Percentiles rank a stretch among this genome's conserved stretches.
These are phyloP conservation scores for Penicillium cosmopolitanum DNA, from an alignment of 495 filamentous ascomycete species.

Conservation along the genomic window DNA sequence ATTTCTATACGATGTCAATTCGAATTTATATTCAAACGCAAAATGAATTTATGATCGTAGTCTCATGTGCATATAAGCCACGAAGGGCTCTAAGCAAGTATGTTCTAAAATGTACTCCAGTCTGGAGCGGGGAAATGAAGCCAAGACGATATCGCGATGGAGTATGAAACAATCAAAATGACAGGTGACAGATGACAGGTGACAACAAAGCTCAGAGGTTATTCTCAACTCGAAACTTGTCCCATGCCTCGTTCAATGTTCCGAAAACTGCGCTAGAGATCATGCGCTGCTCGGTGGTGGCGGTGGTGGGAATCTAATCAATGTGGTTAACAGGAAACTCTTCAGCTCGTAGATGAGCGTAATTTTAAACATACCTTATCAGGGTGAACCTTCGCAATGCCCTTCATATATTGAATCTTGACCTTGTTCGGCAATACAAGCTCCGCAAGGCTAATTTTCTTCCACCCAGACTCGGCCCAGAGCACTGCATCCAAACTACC, in stretches of 20 bases:
- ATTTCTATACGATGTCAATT: not conserved
- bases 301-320: constrained; percentile 75
- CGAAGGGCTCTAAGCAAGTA: constrained; percentile 2
- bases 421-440: constrained; percentile 88
- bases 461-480: constrained; percentile 93
- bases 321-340: constrained; percentile 8
- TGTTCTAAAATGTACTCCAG: constrained; percentile 16
- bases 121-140: not conserved
- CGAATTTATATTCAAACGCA: constrained; percentile 1
- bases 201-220: constrained; percentile 35
- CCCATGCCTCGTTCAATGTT: constrained; percentile 96
- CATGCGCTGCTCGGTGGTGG: constrained; percentile 93
- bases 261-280: constrained; percentile 89
- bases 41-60: constrained; percentile 7
- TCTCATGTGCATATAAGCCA: constrained; percentile 13
- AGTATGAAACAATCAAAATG: constrained; percentile 11
- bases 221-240: constrained; percentile 95
- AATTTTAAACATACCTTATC: constrained; percentile 76
- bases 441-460: constrained; percentile 93
- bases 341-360: not conserved
- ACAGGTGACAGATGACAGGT: not conserved
- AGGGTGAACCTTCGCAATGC: constrained; percentile 96
- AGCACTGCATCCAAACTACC: constrained; percentile 87
- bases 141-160: constrained; percentile 5
- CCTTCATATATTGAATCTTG: constrained; percentile 98